Conservation (phyloP, 169 alveolate genomes). For the Cardiosporidium cionae region DNA sequence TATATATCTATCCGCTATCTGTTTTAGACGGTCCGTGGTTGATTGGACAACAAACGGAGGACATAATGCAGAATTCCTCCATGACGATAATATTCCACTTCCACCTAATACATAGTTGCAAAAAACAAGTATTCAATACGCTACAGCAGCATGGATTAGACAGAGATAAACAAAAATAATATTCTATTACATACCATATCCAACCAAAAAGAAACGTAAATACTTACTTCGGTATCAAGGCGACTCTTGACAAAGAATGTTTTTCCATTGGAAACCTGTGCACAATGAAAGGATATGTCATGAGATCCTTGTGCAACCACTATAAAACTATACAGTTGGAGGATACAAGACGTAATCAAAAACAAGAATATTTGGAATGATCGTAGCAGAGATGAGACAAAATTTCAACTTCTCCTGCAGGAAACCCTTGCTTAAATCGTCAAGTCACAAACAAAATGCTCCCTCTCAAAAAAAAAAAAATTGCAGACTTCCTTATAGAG, state of each 20-base stretch:
- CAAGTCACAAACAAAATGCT: too few relatives aligned
- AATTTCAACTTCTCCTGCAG: too few relatives aligned
- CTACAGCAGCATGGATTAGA: not conserved
- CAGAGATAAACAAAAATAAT: not conserved
- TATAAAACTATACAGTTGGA: not conserved
- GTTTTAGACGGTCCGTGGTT: too few relatives aligned
- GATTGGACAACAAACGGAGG: slow-evolving; percentile 59
- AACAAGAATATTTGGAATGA: too few relatives aligned
- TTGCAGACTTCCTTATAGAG: too few relatives aligned
- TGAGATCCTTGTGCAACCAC: too few relatives aligned
- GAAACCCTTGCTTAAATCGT: too few relatives aligned
- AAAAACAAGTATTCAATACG: not conserved
- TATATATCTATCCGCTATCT: too few relatives aligned
- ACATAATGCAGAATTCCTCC: slow-evolving; percentile 86
- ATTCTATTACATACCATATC: not conserved
- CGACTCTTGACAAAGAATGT: slow-evolving; percentile 8
- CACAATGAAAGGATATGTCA: too few relatives aligned
- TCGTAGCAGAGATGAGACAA: too few relatives aligned
- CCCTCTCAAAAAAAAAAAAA: too few relatives aligned
- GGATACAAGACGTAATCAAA: too few relatives aligned
- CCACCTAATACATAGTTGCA: slow-evolving; percentile 37
- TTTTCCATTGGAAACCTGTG: not conserved
- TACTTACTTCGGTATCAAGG: slow-evolving; percentile 37
- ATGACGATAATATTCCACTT: slow-evolving; percentile 71
- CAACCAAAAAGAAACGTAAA: not conserved